Evolutionary conservation across 2,329 filamentous ascomycete species (phyloP), one percentile per base, ranked within the genome.

Genomic region (Ophiostoma triangulosporum): DNA sequence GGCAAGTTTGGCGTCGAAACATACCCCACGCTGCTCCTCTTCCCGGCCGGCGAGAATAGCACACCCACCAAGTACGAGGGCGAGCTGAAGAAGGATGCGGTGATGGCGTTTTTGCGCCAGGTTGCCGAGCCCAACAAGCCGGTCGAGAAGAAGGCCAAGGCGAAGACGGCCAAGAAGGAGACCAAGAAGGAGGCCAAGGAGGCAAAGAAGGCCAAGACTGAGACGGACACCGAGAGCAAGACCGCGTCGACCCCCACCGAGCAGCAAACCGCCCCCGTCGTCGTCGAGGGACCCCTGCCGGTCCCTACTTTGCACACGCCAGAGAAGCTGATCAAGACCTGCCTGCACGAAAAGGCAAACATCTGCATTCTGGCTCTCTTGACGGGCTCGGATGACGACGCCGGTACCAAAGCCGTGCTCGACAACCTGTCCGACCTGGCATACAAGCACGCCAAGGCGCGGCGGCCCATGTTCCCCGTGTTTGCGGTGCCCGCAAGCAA

Each of bases 61-160:
- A 80, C 88, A 20, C 74, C 80, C 3, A 72, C 93, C 53, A 70
- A 82, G 43, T 95, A 95, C 64, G 74, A 86, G 27, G 91, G 90
- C 40, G 85, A 93, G 60, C 71, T 95, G 65, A 93, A 89, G 68
- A 95, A 95, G 71, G 80, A 83, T 17, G 76, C 78, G 32, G 84
- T 98, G 68, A 73, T 90, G 56, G 74, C 82, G 38, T 98, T 97
- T 70, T 74, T 98, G 43, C 85, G 83, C 2, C 83, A 94, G 67
- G 81, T 77, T 31, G 87, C 84, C 1, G 66, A 79, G 46, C 89
- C 91, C 1, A 95, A 95, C 68, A 86, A 90, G 59, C 81, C 85
- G 17, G 67, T 70, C 53, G 11, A n/a, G 43, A 60, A 80, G 1
- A 76, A 75, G 15, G 54, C 57, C 20, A 56, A 56, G 54, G 57